Base-by-base conservation (phyloP, 257 asterid genomes). In the Solanum chiquidenum region DNA sequence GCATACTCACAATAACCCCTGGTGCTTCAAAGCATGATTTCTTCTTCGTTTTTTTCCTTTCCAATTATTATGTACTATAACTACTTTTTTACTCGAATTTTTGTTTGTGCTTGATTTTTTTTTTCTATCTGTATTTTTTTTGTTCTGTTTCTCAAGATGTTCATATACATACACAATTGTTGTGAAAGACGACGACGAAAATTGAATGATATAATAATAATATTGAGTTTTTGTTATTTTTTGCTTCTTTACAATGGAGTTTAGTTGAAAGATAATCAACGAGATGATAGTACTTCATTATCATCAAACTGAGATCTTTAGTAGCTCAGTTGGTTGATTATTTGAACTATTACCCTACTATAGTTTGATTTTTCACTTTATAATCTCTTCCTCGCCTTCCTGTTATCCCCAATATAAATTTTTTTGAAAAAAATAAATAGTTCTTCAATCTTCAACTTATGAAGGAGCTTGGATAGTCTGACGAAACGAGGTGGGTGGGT, bases 21-120 rank as follows among this genome's bases (percentile, higher is more conserved):
- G 91, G 86, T 94, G 98, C 92, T 94, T 93, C 90, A 89, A 75
- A 88, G 94, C 94, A 55, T 91, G 92, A 88, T 71, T 25, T 12
- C 12, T 55, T 55, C 62, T 44, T 44, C 46, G 11, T 3, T 44
- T 11, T 12, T 44, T 11, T 0, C 9, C 7, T 44, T 44, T 3
- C 3, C 23, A 52, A 52, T 12, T 10, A 40, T 3, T 40, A 14
- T 11, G 52, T 16, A 16, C 8, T 14, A 49, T 16, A 16, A 49
- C 60, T 49, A 52, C 23, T 52, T 52, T 52, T 52, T 52, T 0
- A 52, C 23, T 49, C 60, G 60, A 49, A 49, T 49, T 49, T 49
- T 14, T 49, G 8, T 5, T 49, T 49, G 60, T 49, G 92, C 93
- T 58, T 91, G 92, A 88, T 58, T 42, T 12, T 9, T 55, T 3